phyloP scores from a whole-genome alignment of 805 yeast genomes.

The Gaillardinia entomophila region DNA sequence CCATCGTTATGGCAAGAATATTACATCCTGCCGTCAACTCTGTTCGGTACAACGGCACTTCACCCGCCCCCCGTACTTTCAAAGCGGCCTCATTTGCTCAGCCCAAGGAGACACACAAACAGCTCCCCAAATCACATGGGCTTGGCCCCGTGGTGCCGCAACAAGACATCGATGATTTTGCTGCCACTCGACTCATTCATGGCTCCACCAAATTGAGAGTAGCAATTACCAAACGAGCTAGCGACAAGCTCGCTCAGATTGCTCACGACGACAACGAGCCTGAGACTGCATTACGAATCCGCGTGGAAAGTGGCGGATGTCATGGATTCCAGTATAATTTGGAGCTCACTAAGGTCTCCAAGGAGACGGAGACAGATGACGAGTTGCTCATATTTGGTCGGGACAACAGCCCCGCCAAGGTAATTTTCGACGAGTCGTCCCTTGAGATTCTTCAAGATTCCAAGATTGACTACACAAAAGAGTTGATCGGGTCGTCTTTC shows the following conservation, averaged over 20 bases:
- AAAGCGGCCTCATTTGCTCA: conserved; percentile 24
- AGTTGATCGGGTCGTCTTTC: conserved; percentile 90
- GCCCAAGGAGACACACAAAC: conserved; percentile 14
- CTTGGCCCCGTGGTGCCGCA: too few species aligned
- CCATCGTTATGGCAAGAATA: not conserved
- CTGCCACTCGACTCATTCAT: conserved; percentile 24
- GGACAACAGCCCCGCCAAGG: conserved; percentile 50
- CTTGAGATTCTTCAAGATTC: conserved; percentile 79
- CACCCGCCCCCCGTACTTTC: conserved; percentile 13
- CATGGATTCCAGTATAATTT: conserved; percentile 94
- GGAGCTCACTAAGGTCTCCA: conserved; percentile 44
- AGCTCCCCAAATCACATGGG: not conserved
- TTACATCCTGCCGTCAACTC: too few species aligned
- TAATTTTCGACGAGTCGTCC: conserved; percentile 75
- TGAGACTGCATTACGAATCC: conserved; percentile 59
- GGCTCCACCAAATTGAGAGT: conserved; percentile 34
- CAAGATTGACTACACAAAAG: conserved; percentile 82
- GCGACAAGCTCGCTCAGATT: conserved; percentile 47
- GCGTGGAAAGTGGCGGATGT: conserved; percentile 95
- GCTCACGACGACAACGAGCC: conserved; percentile 50
- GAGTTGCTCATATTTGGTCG: conserved; percentile 55
- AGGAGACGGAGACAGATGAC: conserved; percentile 26
- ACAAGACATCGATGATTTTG: conserved; percentile 24
- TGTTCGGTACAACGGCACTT: too few species aligned
- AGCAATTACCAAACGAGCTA: conserved; percentile 45